Evolutionary conservation across 1,284 basidiomycete species (phyloP).

Genomic region (Ustilago xerochloae): DNA sequence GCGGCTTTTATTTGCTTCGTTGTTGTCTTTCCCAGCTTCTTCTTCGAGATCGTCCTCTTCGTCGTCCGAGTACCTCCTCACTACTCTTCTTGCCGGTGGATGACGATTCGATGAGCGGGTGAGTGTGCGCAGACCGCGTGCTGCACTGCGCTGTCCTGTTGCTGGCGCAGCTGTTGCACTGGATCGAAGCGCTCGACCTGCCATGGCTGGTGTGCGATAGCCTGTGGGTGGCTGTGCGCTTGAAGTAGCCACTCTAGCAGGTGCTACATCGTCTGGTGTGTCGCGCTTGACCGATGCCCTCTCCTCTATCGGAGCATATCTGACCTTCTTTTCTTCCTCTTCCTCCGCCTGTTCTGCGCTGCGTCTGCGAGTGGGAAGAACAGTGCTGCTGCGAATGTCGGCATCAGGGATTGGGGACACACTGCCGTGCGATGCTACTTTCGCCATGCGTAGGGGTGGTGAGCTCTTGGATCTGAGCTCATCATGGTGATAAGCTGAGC

Average conservation of each 20-base stretch:
- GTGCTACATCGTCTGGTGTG: slow-evolving; percentile 23
- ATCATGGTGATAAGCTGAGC: slow-evolving; percentile 8
- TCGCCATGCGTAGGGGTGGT: slow-evolving; percentile 23
- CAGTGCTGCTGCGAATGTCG: slow-evolving; percentile 8
- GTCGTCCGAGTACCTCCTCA: slow-evolving; percentile 58
- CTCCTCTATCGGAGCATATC: slow-evolving; percentile 36
- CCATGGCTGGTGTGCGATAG: slow-evolving; percentile 51
- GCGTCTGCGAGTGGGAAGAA: slow-evolving; percentile 19
- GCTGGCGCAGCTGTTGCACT: slow-evolving; percentile 22
- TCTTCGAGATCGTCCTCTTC: slow-evolving; percentile 55
- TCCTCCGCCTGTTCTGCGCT: slow-evolving; percentile 31
- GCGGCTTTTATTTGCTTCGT: slow-evolving; percentile 17
- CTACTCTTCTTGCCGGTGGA: slow-evolving; percentile 54
- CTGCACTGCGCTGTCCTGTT: slow-evolving; percentile 42
- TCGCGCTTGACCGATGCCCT: slow-evolving; percentile 33
- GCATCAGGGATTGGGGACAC: too few relatives aligned
- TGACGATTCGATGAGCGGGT: slow-evolving; percentile 46
- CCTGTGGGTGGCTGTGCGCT: slow-evolving; percentile 19
- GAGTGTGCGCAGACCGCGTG: slow-evolving; percentile 42
- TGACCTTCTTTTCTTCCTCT: slow-evolving; percentile 38
- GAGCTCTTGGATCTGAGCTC: slow-evolving; percentile 42
- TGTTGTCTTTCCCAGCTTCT: slow-evolving; percentile 27
- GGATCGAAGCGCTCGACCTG: slow-evolving; percentile 35
- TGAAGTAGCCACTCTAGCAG: slow-evolving; percentile 10
- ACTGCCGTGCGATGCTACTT: slow-evolving; percentile 2